Percentiles rank a stretch among this genome's conserved stretches.
These are phyloP conservation scores for Fusarium sp. DNA, from an alignment of 2,329 filamentous ascomycete species.

Conservation along the genomic window DNA sequence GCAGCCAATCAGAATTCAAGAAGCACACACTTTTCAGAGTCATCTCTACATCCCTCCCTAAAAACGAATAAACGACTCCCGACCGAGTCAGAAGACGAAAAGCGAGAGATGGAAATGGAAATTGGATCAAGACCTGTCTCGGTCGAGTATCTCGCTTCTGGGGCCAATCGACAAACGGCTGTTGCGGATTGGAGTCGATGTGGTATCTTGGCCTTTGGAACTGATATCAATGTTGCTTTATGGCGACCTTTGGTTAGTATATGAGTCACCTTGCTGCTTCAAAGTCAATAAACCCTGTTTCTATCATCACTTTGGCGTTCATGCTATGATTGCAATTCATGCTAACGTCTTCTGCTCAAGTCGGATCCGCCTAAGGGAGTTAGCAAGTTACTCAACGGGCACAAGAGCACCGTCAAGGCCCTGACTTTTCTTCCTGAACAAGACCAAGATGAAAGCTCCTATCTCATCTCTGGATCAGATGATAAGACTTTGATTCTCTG, in stretches of 20 bases:
- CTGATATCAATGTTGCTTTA: slow-evolving; percentile 87
- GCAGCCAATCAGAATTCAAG: slow-evolving; percentile 55
- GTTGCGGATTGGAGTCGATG: slow-evolving; percentile 88
- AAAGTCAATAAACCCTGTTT: slow-evolving; percentile 20
- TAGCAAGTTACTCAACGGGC: slow-evolving; percentile 76
- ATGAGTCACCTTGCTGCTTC: slow-evolving; percentile 27
- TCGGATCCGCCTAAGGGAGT: slow-evolving; percentile 67
- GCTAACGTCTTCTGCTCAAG: slow-evolving; percentile 49
- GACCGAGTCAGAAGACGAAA: slow-evolving; percentile 8
- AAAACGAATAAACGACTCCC: slow-evolving; percentile 15
- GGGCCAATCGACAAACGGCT: slow-evolving; percentile 90
- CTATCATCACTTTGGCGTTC: neutral
- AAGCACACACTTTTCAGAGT: slow-evolving; percentile 55
- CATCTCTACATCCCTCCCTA: slow-evolving; percentile 35
- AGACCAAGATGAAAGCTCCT: slow-evolving; percentile 60
- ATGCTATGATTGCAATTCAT: neutral
- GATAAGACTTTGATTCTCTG: slow-evolving; percentile 85
- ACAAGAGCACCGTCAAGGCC: slow-evolving; percentile 84
- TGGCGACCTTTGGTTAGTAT: slow-evolving; percentile 82
- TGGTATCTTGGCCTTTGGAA: slow-evolving; percentile 86
- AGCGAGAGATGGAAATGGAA: slow-evolving; percentile 51
- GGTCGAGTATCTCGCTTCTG: slow-evolving; percentile 75
- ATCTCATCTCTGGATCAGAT: slow-evolving; percentile 83
- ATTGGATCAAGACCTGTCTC: slow-evolving; percentile 50
- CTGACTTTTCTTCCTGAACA: slow-evolving; percentile 78